These are phyloP conservation scores for Xylariales sp. DNA, from an alignment of 2,329 filamentous ascomycete species.

Conservation along the genomic window DNA sequence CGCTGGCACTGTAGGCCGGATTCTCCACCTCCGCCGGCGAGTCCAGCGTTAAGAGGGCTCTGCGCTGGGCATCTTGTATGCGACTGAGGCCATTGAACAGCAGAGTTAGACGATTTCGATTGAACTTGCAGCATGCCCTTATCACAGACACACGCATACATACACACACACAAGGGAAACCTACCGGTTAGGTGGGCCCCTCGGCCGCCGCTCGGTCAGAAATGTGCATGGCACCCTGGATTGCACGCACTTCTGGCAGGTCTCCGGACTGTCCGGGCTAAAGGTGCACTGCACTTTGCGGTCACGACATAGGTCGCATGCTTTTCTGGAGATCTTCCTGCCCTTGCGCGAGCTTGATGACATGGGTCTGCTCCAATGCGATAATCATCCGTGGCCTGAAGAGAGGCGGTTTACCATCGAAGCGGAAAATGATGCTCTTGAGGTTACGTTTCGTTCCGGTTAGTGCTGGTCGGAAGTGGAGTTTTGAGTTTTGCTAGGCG, in stretches of 20 bases:
- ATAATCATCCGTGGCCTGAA: no score
- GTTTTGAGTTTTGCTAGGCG: no score
- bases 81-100: not conserved
- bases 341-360: constrained; percentile 8
- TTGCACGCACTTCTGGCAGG: constrained; percentile 13
- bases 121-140: no score
- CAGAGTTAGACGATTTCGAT: no score
- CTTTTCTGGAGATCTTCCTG: constrained; percentile 12
- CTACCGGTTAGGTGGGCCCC: constrained; percentile 16
- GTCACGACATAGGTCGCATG: constrained; percentile 17
- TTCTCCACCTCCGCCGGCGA: not conserved
- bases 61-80: not conserved
- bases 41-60: not conserved
- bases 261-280: constrained; percentile 1
- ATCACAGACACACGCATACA: no score
- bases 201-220: constrained; percentile 13
- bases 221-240: constrained; percentile 15
- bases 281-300: constrained; percentile 14
- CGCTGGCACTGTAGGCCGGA: not conserved
- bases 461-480: no score
- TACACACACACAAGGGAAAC: no score
- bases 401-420: no score
- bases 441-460: no score
- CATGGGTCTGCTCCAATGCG: no score
- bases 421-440: no score